A percentile compares a stretch with the other conserved stretches of the same genome.
Conservation (phyloP, 768 basidiomycete genomes). For the Trametopsis cervina region DNA sequence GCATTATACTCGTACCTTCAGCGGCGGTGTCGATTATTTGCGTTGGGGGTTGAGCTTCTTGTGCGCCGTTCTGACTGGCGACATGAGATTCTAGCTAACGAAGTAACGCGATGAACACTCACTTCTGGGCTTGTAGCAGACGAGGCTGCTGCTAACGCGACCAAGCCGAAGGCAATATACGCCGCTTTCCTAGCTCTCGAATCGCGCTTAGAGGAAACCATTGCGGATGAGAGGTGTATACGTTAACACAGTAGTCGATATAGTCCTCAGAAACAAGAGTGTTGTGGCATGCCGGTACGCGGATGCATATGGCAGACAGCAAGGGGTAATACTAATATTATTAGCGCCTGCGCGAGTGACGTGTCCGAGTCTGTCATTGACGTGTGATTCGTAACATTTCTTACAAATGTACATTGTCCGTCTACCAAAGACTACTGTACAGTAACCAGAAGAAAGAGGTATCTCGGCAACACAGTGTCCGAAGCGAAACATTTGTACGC, state of each 20-base stretch:
- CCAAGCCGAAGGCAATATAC: constrained; percentile 24
- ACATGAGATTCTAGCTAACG: neutral
- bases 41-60: neutral
- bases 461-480: no score
- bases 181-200: constrained; percentile 19
- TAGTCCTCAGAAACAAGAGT: neutral
- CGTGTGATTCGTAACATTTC: no score
- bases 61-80: neutral
- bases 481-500: no score
- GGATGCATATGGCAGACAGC: no score
- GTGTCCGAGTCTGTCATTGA: no score
- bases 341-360: no score
- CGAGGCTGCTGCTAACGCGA: constrained; percentile 21
- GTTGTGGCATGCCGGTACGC: neutral
- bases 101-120: neutral
- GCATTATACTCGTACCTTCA: constrained; percentile 22
- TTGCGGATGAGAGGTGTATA: neutral
- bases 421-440: no score
- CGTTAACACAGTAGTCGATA: neutral
- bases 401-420: no score
- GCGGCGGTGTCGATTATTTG: constrained; percentile 14
- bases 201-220: constrained; percentile 8
- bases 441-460: no score
- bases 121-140: constrained; percentile 13
- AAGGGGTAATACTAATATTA: no score